Evolutionary conservation across 768 basidiomycete genomes (phyloP).

Genomic region (Plicaturopsis crispa): DNA sequence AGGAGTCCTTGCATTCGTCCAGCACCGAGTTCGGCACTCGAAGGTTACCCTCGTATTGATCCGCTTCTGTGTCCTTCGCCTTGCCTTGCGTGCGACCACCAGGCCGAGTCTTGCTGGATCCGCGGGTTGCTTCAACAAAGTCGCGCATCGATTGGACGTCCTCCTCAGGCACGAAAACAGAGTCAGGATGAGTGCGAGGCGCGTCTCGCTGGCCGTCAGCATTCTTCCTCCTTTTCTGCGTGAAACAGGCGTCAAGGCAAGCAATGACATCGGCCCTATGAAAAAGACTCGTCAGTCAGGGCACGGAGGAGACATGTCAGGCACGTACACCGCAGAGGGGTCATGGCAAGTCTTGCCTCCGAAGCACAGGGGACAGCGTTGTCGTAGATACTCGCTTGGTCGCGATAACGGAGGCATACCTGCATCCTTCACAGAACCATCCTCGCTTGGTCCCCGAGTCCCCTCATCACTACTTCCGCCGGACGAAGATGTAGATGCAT

Average conservation of each 20-base stretch:
- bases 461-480: too few species aligned
- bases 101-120: too few species aligned
- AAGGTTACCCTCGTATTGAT: constrained; percentile 14
- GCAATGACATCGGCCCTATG: constrained; percentile 7
- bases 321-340: constrained; percentile 7
- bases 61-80: constrained; percentile 4
- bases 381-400: constrained; percentile 15
- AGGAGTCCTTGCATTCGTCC: constrained; percentile 24
- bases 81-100: too few species aligned
- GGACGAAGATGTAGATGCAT: too few species aligned
- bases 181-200: neutral
- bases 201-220: neutral
- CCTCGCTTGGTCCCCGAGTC: too few species aligned
- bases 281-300: neutral
- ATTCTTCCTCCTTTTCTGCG: constrained; percentile 6
- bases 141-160: constrained; percentile 15
- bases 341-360: constrained; percentile 7
- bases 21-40: constrained; percentile 20
- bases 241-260: constrained; percentile 12
- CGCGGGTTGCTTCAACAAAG: constrained; percentile 10
- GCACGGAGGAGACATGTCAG: constrained; percentile 1
- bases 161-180: neutral
- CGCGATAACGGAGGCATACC: neutral
- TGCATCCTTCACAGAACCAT: neutral
- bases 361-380: constrained; percentile 20